Base-by-base conservation (phyloP, 257 asterid species). In the Nyctanthes arbortristis region DNA sequence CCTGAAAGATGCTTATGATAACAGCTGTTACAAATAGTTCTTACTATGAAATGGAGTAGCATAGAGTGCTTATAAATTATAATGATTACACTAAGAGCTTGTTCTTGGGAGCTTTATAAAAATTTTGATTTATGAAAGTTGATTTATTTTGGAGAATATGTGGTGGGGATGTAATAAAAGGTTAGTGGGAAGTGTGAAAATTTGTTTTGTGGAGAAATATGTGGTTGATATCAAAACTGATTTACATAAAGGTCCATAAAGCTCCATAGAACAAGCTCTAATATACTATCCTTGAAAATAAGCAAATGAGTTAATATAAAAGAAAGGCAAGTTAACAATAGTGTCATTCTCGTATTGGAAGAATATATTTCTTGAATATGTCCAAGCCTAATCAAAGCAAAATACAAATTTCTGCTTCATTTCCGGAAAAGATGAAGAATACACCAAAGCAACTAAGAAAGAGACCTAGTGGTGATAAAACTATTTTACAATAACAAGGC, bases 321-420 rank as follows among this genome's bases (percentile, higher is more conserved):
- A 7, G n/a, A n/a, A n/a, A n/a, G n/a, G 59, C 31, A 20, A 22
- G 10, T 20, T 13, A 52, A 22, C 30, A 52, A 52, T 10, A 45
- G 58, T 35, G n/a, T 13, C 70, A 52, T 45, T 64, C 67, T 47
- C 54, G 5, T 25, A 63, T 63, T 20, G 43, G 43, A 35, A 60
- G 14, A 45, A 22, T 16, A 4, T 47, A 14, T 31, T 24, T n/a
- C 40, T 13, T 31, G n/a, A 20, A 63, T 52, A 27, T 22, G 34
- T 33, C 37, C 66, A 34, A 55, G 66, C 14, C 36, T 71, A 4
- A 71, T 20, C 31, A 6, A 27, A 39, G 18, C 13, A 72, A 24
- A 20, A 52, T 22, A 52, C 31, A 14, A 52, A 52, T 52, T 9
- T 52, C 16, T 34, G 18, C 20, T 62, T 39, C 34, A 10, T 28